Evolutionary conservation across 257 asterid genomes (phyloP), one percentile per base, ranked within the genome.

Genomic region (Verbena officinalis): DNA sequence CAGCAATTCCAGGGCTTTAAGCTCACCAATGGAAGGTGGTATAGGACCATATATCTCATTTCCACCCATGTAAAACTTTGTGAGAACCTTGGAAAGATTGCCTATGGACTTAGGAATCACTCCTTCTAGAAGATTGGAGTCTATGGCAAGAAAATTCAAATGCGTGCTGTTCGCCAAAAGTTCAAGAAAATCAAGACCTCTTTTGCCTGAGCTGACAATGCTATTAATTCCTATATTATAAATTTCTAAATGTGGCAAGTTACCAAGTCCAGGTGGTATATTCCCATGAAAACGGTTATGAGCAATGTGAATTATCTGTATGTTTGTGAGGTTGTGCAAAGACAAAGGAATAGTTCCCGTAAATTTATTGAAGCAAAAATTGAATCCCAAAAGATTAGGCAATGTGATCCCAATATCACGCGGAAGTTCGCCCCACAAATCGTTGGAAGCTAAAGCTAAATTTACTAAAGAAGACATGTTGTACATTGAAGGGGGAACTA

Each of bases 211-310:
- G 52, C 79, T 74, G 15, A 64, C 78, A n/a, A 86, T 81, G 23
- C 6, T 60, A 12, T 85, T 88, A 62, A 19, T 65, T n/a, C 85
- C 91, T 55, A 85, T 85, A 54, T 78, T 80, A 10, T 81, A 83
- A 77, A 78, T 63, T 42, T 68, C 77, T 7, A 88, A 71, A 27
- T 79, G 69, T 0, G 76, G 77, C 46, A 85, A 86, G 65, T 85
- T 83, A 36, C 79, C 91, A 2, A 85, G 76, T 13, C 90, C 91
- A 0, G 84, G 86, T 1, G 96, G 96, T 21, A 88, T 62, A 17
- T 43, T 71, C 22, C 94, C 96, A 6, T 84, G 86, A 23, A 82
- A 63, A 27, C 39, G 81, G 65, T 87, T 87, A 39, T 63, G 63
- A 0, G 83, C 86, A 75, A 84, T 62, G 6, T 86, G 84, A 44